Percentiles rank a stretch among this genome's conserved stretches.
Conservation (phyloP, 2,329 filamentous ascomycete species). For the Tolypocladium ovalisporum region DNA sequence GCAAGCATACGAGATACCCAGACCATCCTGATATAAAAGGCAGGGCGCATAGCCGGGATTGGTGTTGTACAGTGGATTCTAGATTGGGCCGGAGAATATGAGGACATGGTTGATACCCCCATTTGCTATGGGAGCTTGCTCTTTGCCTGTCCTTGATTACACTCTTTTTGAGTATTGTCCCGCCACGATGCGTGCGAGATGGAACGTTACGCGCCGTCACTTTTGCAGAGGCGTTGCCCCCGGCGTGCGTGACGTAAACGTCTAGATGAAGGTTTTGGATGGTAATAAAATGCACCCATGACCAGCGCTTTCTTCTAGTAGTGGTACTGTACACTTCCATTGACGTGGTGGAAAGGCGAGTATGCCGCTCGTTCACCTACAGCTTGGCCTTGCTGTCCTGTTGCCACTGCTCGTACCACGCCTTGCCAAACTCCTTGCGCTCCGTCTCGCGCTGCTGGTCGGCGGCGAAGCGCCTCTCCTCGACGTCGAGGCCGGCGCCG, state of each 20-base stretch:
- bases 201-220: too few relatives aligned
- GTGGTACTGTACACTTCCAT: neutral
- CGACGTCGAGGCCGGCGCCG: slow-evolving; percentile 34
- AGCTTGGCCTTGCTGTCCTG: slow-evolving; percentile 29
- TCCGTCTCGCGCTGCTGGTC: slow-evolving; percentile 27
- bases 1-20: neutral
- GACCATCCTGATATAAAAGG: neutral
- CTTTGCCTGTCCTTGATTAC: neutral
- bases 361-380: neutral
- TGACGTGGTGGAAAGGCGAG: neutral
- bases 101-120: slow-evolving; percentile 9
- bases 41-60: neutral
- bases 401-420: slow-evolving; percentile 39
- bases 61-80: neutral
- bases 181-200: neutral
- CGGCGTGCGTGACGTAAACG: neutral
- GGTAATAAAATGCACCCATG: neutral
- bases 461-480: slow-evolving; percentile 37
- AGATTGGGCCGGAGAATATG: slow-evolving; percentile 1
- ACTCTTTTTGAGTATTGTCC: neutral
- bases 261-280: neutral
- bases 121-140: slow-evolving; percentile 1
- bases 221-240: neutral
- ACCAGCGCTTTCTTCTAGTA: neutral
- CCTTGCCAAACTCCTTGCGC: slow-evolving; percentile 30